Conservation (phyloP, 805 yeast genomes). For the Cyberlindnera meyerae region DNA sequence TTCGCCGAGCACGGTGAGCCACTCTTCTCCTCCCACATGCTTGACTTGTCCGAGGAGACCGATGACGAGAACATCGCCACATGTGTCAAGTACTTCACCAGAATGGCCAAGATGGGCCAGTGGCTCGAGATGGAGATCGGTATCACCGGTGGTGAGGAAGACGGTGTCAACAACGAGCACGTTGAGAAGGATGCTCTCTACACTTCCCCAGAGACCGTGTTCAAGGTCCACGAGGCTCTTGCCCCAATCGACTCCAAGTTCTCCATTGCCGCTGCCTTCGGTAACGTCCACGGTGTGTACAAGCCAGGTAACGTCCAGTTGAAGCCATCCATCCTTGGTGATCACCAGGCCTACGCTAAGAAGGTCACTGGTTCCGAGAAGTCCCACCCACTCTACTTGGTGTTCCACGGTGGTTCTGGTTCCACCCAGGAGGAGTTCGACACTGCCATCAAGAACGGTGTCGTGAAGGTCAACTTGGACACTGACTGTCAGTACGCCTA, state of each 20-base stretch:
- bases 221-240: slow-evolving; percentile 84
- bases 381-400: slow-evolving; percentile 82
- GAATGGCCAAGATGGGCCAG: slow-evolving; percentile 91
- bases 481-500: slow-evolving; percentile 99
- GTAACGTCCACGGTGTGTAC: slow-evolving; percentile 99
- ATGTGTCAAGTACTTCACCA: slow-evolving; percentile 90
- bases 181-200: slow-evolving; percentile 83
- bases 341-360: slow-evolving; percentile 88
- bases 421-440: slow-evolving; percentile 88
- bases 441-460: slow-evolving; percentile 89
- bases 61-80: slow-evolving; percentile 94
- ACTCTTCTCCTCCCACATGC: slow-evolving; percentile 97
- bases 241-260: slow-evolving; percentile 92
- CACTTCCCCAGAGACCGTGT: slow-evolving; percentile 95
- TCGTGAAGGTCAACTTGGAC: slow-evolving; percentile 97
- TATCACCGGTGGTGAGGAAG: slow-evolving; percentile 99
- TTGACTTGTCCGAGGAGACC: slow-evolving; percentile 93
- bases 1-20: slow-evolving; percentile 86
- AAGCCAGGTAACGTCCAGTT: slow-evolving; percentile 97
- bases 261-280: slow-evolving; percentile 99
- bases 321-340: slow-evolving; percentile 89
- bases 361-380: slow-evolving; percentile 50
- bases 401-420: slow-evolving; percentile 99
- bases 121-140: slow-evolving; percentile 99
- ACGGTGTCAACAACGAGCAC: slow-evolving; percentile 98